Conservation (phyloP, 2,329 filamentous ascomycete species). For the Nigrospora oryzae region DNA sequence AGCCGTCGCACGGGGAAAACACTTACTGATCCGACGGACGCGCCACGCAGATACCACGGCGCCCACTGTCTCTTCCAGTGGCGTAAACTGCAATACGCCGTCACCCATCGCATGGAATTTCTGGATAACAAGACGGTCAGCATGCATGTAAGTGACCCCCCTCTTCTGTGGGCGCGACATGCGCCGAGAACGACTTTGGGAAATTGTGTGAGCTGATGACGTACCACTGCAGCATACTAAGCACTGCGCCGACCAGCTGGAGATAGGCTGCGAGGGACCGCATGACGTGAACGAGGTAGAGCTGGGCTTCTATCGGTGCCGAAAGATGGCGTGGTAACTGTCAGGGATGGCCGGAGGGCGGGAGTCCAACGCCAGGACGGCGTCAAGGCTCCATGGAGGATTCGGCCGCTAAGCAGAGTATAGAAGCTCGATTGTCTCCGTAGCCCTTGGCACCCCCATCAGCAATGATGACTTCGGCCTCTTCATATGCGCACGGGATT, state of each 20-base stretch:
- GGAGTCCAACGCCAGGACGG: not conserved
- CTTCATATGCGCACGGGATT: no score
- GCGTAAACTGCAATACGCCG: constrained; percentile 11
- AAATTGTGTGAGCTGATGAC: not conserved
- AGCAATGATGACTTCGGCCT: no score
- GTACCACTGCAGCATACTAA: not conserved
- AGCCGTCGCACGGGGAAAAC: no score
- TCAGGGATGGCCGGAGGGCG: not conserved
- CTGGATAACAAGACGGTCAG: constrained; percentile 11
- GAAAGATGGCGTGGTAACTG: constrained; percentile 9
- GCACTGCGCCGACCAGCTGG: constrained; percentile 7
- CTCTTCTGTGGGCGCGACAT: not conserved
- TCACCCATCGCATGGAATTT: constrained; percentile 8
- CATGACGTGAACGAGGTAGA: constrained; percentile 6
- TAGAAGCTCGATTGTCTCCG: no score
- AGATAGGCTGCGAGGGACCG: constrained; percentile 6
- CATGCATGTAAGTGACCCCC: not conserved
- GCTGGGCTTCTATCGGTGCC: constrained; percentile 10
- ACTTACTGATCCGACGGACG: no score
- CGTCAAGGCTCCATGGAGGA: no score
- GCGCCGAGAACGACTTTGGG: not conserved
- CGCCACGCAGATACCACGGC: constrained; percentile 1
- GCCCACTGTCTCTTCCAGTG: constrained; percentile 12
- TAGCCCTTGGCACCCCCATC: no score
- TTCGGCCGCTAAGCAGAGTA: no score